Conservation (phyloP, 148 eudicot genomes). For the Rhododendron ovatum region DNA sequence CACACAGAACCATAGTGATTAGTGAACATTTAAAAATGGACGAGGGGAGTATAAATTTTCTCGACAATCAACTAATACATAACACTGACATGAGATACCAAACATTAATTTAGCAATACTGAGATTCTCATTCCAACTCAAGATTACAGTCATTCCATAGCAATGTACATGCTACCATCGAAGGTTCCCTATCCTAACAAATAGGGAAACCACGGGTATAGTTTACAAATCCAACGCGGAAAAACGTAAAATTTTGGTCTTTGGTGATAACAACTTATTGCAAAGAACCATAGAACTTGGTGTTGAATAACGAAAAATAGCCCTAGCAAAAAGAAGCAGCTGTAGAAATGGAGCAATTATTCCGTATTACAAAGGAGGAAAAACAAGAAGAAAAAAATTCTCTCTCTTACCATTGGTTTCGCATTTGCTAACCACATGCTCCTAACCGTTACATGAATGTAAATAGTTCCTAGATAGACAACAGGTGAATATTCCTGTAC, state of each 20-base stretch:
- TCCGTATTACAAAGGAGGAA: background rate
- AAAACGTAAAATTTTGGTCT: background rate
- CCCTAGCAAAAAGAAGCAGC: background rate
- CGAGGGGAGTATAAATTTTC: background rate
- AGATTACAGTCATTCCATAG: background rate
- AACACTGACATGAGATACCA: background rate
- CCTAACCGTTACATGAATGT: background rate
- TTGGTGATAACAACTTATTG: background rate
- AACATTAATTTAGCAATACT: background rate
- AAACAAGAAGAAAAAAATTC: background rate
- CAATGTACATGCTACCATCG: background rate
- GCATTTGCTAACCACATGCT: background rate
- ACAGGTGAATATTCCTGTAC: too few species aligned
- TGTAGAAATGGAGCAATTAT: background rate
- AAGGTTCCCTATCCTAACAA: background rate
- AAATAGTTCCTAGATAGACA: background rate
- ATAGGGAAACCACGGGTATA: background rate
- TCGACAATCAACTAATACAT: background rate
- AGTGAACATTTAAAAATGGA: too few species aligned
- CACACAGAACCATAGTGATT: too few species aligned
- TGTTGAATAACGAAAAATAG: background rate
- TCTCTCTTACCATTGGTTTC: background rate
- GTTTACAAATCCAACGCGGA: background rate
- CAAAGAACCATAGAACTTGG: background rate
- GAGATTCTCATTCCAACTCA: background rate